These are phyloP conservation scores for Erysimum cheiri DNA, from an alignment of 441 rosid genomes.

Conservation along the genomic window DNA sequence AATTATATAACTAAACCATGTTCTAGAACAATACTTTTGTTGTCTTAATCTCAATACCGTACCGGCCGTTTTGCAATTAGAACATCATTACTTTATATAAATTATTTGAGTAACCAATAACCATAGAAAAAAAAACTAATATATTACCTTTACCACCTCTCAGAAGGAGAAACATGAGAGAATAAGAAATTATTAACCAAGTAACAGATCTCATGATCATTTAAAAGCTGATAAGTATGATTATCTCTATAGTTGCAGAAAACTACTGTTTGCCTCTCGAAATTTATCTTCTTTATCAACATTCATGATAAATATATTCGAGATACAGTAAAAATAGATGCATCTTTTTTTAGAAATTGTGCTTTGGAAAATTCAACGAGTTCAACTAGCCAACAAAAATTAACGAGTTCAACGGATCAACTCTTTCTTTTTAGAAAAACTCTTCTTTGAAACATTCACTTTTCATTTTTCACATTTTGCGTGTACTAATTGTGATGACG, in stretches of 20 bases:
- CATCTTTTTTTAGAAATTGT: background rate
- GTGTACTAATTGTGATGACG: background rate
- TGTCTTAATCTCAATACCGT: too few relatives aligned
- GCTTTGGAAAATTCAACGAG: background rate
- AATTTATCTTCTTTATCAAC: background rate
- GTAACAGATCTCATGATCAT: slow-evolving; percentile 1
- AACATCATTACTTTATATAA: background rate
- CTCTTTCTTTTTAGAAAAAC: background rate
- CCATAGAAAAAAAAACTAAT: background rate
- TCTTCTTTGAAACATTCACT: background rate
- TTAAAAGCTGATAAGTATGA: background rate
- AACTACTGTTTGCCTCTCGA: background rate
- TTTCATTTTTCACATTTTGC: background rate
- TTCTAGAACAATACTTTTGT: too few relatives aligned
- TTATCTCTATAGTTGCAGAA: background rate
- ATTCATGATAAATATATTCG: background rate
- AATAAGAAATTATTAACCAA: background rate
- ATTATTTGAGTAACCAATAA: background rate
- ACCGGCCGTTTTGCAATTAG: too few relatives aligned
- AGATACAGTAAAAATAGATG: background rate
- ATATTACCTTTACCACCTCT: slow-evolving; percentile 8
- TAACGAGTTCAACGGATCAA: background rate
- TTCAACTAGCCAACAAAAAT: too few relatives aligned
- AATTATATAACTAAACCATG: too few relatives aligned
- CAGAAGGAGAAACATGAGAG: background rate